A percentile compares a stretch with the other conserved stretches of the same genome.
phyloP scores from a whole-genome alignment of 495 filamentous ascomycete genomes.

The Chaetomidium leptoderma region DNA sequence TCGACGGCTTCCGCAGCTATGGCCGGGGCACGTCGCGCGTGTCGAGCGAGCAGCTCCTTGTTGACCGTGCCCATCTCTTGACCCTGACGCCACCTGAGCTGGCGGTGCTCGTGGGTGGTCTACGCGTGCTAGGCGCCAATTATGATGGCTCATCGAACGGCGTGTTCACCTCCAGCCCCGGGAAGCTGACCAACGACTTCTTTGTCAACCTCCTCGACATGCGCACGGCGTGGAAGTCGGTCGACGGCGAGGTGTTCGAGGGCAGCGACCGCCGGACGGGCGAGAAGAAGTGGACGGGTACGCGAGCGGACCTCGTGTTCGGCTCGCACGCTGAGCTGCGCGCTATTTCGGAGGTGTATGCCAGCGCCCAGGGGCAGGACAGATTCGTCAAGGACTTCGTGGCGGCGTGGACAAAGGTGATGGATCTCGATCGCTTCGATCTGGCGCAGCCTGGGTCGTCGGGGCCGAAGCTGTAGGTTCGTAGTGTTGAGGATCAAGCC shows the following conservation, averaged over 20 bases:
- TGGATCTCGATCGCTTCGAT: constrained; percentile 67
- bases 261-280: constrained; percentile 64
- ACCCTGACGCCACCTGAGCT: constrained; percentile 64
- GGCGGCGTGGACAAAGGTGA: constrained; percentile 65
- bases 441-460: constrained; percentile 22
- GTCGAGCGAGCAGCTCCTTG: constrained; percentile 58
- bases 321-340: constrained; percentile 68
- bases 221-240: constrained; percentile 58
- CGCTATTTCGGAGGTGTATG: constrained; percentile 65
- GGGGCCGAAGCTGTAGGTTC: constrained; percentile 11
- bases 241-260: constrained; percentile 52
- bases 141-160: constrained; percentile 59
- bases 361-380: constrained; percentile 45
- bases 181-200: constrained; percentile 68
- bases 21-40: constrained; percentile 55
- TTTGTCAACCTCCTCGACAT: constrained; percentile 70
- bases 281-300: constrained; percentile 61
- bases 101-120: constrained; percentile 61
- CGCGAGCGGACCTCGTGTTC: constrained; percentile 64
- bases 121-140: constrained; percentile 62
- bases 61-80: constrained; percentile 64
- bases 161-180: constrained; percentile 59
- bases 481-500: not conserved
- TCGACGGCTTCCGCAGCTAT: constrained; percentile 73
- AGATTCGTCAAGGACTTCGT: constrained; percentile 69